These are phyloP conservation scores for Excoecaria cochinchinensis DNA, from an alignment of 345 rosid species.

Conservation along the genomic window DNA sequence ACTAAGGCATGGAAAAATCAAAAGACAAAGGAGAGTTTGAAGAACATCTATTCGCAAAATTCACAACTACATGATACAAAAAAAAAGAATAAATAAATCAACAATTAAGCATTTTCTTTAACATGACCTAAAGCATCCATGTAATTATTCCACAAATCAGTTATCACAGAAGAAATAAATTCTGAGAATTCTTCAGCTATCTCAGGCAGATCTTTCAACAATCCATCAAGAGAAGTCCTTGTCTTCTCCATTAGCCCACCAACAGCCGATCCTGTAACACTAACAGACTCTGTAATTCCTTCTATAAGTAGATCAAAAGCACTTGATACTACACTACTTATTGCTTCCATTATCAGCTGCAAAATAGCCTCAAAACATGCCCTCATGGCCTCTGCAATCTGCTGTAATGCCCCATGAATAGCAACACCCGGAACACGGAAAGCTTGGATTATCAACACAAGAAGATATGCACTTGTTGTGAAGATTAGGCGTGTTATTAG, in stretches of 20 bases:
- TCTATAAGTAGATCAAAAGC: conserved; percentile 30
- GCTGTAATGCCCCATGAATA: conserved; percentile 30
- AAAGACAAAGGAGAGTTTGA: not conserved
- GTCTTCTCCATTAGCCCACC: conserved; percentile 28
- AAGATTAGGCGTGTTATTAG: conserved; percentile 32
- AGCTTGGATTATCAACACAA: conserved; percentile 34
- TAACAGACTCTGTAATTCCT: conserved; percentile 20
- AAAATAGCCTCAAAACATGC: conserved; percentile 20
- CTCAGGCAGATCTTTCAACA: conserved; percentile 34
- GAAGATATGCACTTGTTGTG: conserved; percentile 15
- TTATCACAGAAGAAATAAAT: conserved; percentile 25
- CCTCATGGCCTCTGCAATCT: conserved; percentile 29
- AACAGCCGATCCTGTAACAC: conserved; percentile 22
- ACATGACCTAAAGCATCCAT: conserved; percentile 36
- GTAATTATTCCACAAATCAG: conserved; percentile 37
- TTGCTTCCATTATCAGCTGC: conserved; percentile 22
- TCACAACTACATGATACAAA: not conserved
- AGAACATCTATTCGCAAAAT: not conserved
- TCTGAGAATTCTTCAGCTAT: conserved; percentile 34
- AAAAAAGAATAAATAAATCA: not conserved
- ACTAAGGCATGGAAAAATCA: too few species aligned
- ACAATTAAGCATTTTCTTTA: conserved; percentile 28
- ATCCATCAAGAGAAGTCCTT: conserved; percentile 31
- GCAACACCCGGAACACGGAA: conserved; percentile 34
- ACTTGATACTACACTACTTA: conserved; percentile 26